Evolutionary conservation across 208 protist species (phyloP).

Genomic region (Leishmania lainsoni): DNA sequence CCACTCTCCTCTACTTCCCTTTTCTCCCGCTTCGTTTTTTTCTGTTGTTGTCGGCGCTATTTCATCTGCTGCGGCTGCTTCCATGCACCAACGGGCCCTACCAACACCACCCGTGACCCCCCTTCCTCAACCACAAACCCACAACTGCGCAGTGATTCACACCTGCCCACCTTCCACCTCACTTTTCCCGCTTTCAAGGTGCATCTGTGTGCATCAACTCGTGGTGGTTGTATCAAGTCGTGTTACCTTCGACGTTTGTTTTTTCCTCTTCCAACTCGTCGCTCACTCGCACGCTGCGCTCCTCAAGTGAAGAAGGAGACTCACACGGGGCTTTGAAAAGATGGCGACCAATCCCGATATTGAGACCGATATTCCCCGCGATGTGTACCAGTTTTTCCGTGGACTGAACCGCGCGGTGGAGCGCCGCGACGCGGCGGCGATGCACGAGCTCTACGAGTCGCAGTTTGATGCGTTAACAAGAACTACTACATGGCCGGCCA

Average conservation of each 20-base stretch:
- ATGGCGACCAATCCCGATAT: constrained; percentile 92
- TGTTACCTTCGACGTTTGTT: neutral
- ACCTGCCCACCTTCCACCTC: neutral
- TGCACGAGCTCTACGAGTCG: constrained; percentile 83
- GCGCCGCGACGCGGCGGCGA: constrained; percentile 53
- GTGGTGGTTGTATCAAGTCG: neutral
- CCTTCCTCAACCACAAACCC: neutral
- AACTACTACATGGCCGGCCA: constrained; percentile 72
- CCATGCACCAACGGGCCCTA: neutral
- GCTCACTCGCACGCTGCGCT: neutral
- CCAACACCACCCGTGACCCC: neutral
- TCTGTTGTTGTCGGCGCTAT: neutral
- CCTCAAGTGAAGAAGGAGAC: neutral
- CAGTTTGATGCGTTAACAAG: constrained; percentile 80
- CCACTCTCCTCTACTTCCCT: neutral
- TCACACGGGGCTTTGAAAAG: neutral
- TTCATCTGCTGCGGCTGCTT: neutral
- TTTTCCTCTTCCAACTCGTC: neutral
- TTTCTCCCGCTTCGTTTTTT: neutral
- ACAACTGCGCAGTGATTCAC: neutral
- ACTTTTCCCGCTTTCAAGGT: neutral
- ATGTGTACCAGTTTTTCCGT: constrained; percentile 78
- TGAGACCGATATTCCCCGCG: constrained; percentile 85
- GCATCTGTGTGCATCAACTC: neutral
- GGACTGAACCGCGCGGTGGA: constrained; percentile 79